These are phyloP conservation scores for Purpureocillium takamizusanense DNA, from an alignment of 2,329 filamentous ascomycete species.

Conservation along the genomic window DNA sequence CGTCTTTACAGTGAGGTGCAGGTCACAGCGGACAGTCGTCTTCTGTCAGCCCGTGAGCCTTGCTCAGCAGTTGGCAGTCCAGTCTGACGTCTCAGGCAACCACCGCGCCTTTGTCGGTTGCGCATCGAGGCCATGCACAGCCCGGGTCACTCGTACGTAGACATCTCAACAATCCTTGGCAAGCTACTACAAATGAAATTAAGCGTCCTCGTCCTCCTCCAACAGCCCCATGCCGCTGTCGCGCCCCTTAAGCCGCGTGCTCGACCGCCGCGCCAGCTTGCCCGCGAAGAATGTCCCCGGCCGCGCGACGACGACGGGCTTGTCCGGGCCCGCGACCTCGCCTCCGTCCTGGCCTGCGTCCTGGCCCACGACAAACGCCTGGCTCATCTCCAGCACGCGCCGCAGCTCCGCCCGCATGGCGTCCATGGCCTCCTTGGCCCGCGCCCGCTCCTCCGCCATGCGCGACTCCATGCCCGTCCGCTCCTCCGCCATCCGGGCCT, in stretches of 20 bases:
- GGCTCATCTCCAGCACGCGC: conserved; percentile 35
- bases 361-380: conserved; percentile 25
- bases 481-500: conserved; percentile 31
- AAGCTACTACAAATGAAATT: too few relatives aligned
- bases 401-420: conserved; percentile 43
- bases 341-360: too few relatives aligned
- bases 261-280: conserved; percentile 19
- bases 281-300: conserved; percentile 14
- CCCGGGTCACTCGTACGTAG: too few relatives aligned
- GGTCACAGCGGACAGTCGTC: too few relatives aligned
- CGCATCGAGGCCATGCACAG: too few relatives aligned
- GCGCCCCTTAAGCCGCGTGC: conserved; percentile 31
- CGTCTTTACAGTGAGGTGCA: too few relatives aligned
- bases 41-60: too few relatives aligned
- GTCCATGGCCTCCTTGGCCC: conserved; percentile 35
- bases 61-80: too few relatives aligned
- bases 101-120: too few relatives aligned
- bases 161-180: too few relatives aligned
- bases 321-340: too few relatives aligned
- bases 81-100: too few relatives aligned
- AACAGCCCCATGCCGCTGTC: conserved; percentile 48
- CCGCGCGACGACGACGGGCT: background rate
- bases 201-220: conserved; percentile 45
- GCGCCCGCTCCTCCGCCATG: conserved; percentile 26
- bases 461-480: conserved; percentile 22